These are phyloP conservation scores for Monosporascus sp. DNA, from an alignment of 2,329 filamentous ascomycete genomes.

Conservation along the genomic window DNA sequence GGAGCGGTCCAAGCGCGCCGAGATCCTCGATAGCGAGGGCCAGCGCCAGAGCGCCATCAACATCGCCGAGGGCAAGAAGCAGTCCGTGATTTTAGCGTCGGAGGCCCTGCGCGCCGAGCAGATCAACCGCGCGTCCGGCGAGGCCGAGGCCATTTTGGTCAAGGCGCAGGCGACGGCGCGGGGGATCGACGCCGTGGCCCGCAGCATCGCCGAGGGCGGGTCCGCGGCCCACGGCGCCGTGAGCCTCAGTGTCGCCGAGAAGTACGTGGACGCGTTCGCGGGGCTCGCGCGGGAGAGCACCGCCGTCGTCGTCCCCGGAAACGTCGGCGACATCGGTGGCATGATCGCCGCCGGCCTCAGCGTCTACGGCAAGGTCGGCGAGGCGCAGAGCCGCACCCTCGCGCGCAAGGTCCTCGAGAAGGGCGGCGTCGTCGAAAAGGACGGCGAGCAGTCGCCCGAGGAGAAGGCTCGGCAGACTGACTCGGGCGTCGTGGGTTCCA, in stretches of 20 bases:
- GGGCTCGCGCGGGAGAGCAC: slow-evolving; percentile 94
- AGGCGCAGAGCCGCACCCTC: slow-evolving; percentile 67
- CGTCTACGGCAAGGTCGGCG: slow-evolving; percentile 89
- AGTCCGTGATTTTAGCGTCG: slow-evolving; percentile 91
- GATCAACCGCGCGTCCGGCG: slow-evolving; percentile 88
- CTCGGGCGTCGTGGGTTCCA: slow-evolving; percentile 21
- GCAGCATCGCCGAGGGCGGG: slow-evolving; percentile 66
- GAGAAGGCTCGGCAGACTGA: slow-evolving; percentile 10
- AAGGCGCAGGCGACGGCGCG: slow-evolving; percentile 80
- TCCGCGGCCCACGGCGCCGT: slow-evolving; percentile 76
- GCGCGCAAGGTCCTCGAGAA: slow-evolving; percentile 45
- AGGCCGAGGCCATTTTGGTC: slow-evolving; percentile 86
- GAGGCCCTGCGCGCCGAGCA: slow-evolving; percentile 86
- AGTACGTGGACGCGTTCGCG: slow-evolving; percentile 93
- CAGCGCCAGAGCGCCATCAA: slow-evolving; percentile 98
- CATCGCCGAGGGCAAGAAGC: slow-evolving; percentile 95
- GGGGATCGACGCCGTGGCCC: slow-evolving; percentile 82
- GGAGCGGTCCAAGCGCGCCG: slow-evolving; percentile 92
- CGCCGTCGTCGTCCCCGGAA: slow-evolving; percentile 89
- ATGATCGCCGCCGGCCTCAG: slow-evolving; percentile 97
- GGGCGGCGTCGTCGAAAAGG: slow-evolving; percentile 10
- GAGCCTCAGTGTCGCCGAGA: slow-evolving; percentile 86
- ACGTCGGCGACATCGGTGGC: slow-evolving; percentile 89
- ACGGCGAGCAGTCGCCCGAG: slow-evolving; percentile 12
- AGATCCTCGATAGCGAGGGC: slow-evolving; percentile 95